Conservation (phyloP, 768 basidiomycete genomes). For the Suillus alpinus region DNA sequence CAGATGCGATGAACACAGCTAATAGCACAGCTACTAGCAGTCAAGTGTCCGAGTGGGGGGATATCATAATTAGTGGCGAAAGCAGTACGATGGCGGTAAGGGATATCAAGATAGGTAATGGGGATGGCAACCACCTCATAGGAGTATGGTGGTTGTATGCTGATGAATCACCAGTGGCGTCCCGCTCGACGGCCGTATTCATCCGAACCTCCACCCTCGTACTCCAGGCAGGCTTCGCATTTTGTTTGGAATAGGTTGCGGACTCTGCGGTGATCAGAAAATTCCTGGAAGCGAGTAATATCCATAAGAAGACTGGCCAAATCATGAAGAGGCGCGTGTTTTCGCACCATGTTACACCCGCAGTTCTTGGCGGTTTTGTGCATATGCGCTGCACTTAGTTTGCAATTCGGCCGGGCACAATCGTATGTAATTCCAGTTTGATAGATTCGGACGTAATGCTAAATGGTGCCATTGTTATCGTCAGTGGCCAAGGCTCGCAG, state of each 20-base stretch:
- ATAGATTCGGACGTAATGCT: conserved; percentile 67
- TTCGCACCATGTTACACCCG: conserved; percentile 44
- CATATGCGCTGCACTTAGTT: conserved; percentile 52
- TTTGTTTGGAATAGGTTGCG: conserved; percentile 64
- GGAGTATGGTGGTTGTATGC: conserved; percentile 3
- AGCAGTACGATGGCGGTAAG: not conserved
- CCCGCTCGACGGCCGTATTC: conserved; percentile 33
- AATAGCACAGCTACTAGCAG: conserved; percentile 7
- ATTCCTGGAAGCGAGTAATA: conserved; percentile 26
- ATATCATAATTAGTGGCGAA: conserved; percentile 6
- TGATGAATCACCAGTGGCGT: conserved; percentile 16
- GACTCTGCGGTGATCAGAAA: conserved; percentile 51
- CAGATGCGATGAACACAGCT: not conserved
- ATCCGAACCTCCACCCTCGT: conserved; percentile 25
- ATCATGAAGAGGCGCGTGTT: not conserved
- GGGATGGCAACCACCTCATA: not conserved
- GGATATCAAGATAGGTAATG: not conserved
- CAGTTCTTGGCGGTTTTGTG: conserved; percentile 61
- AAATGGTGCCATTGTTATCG: conserved; percentile 1
- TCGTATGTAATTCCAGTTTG: conserved; percentile 60
- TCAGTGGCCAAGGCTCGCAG: conserved; percentile 5
- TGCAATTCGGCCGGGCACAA: conserved; percentile 50
- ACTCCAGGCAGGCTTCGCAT: conserved; percentile 54
- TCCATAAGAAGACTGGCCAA: conserved; percentile 1
- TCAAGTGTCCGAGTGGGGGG: not conserved